Evolutionary conservation across 176 grass and related monocot species (phyloP).

Genomic region (Avena eriantha): DNA sequence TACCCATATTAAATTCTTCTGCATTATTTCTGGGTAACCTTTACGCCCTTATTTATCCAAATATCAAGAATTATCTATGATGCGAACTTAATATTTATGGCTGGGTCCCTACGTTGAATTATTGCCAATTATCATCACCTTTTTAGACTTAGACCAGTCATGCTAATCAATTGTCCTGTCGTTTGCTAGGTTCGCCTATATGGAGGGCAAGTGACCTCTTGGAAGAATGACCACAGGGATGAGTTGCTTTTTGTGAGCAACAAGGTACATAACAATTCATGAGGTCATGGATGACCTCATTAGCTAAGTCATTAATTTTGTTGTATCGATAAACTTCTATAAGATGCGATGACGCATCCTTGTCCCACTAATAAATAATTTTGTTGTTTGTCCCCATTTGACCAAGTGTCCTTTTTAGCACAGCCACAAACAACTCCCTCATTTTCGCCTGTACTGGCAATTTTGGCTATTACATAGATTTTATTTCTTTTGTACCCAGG

Average conservation of each 20-base stretch:
- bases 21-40: constrained; percentile 9
- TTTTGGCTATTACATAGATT: constrained; percentile 18
- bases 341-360: constrained; percentile 8
- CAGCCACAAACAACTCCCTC: not conserved
- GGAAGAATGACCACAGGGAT: constrained; percentile 76
- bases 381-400: constrained; percentile 29
- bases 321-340: constrained; percentile 31
- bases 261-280: constrained; percentile 51
- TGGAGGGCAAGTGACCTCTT: constrained; percentile 84
- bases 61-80: constrained; percentile 2
- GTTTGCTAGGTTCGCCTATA: constrained; percentile 63
- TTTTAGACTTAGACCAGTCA: constrained; percentile 20
- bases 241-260: constrained; percentile 86
- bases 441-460: not conserved
- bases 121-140: constrained; percentile 18
- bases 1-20: not conserved
- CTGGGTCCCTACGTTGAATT: constrained; percentile 23
- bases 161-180: constrained; percentile 41
- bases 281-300: constrained; percentile 39
- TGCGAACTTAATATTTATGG: constrained; percentile 27
- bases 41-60: not conserved
- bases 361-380: constrained; percentile 38
- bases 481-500: not conserved
- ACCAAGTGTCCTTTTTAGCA: constrained; percentile 1
- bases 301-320: constrained; percentile 26